Conservation (phyloP, 1,139 yeast genomes). For the Yamadazyma atlantica region DNA sequence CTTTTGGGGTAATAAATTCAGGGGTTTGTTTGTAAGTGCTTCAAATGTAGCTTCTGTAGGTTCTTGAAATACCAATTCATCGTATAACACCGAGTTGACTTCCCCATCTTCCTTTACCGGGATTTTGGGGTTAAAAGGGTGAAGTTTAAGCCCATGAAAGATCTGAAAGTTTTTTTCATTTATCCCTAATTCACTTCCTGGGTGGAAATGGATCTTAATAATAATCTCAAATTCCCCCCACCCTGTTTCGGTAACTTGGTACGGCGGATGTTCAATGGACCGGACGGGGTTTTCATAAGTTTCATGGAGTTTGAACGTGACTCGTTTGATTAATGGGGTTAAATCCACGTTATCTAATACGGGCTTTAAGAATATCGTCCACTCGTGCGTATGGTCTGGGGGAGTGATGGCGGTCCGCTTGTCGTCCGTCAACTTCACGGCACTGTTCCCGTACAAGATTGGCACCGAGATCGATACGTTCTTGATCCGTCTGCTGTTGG, state of each 20-base stretch:
- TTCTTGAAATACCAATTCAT: slow-evolving; percentile 91
- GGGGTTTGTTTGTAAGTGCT: slow-evolving; percentile 70
- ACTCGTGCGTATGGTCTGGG: slow-evolving; percentile 86
- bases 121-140: slow-evolving; percentile 69
- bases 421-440: slow-evolving; percentile 66
- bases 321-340: slow-evolving; percentile 82
- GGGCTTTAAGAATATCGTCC: slow-evolving; percentile 93
- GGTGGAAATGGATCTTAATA: slow-evolving; percentile 79
- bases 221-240: slow-evolving; percentile 99
- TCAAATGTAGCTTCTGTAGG: slow-evolving; percentile 91
- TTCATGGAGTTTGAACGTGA: slow-evolving; percentile 91
- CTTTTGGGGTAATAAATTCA: slow-evolving; percentile 67
- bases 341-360: slow-evolving; percentile 76
- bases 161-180: slow-evolving; percentile 85
- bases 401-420: slow-evolving; percentile 71
- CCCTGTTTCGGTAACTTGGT: slow-evolving; percentile 94
- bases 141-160: slow-evolving; percentile 87
- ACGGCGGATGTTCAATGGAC: slow-evolving; percentile 85
- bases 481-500: slow-evolving; percentile 39
- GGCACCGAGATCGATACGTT: slow-evolving; percentile 84
- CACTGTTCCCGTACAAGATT: slow-evolving; percentile 82
- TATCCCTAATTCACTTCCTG: slow-evolving; percentile 62
- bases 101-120: slow-evolving; percentile 44
- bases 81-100: slow-evolving; percentile 72
- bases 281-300: slow-evolving; percentile 87